phyloP scores from a whole-genome alignment of 306 rosid genomes.

The Vicia sativa region DNA sequence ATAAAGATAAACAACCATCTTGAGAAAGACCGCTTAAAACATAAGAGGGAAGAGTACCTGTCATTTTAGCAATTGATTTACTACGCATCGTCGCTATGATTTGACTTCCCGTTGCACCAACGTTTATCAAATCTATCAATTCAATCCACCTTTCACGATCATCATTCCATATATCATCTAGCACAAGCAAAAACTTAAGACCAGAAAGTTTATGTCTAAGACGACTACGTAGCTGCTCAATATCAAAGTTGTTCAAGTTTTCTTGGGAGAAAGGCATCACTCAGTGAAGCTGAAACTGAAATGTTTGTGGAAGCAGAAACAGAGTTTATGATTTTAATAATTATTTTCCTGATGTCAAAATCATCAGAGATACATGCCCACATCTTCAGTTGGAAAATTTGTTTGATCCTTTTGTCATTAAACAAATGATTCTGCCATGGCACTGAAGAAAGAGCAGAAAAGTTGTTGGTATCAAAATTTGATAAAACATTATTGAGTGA shows the following conservation, averaged over 20 bases:
- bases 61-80: background rate
- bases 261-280: too few species aligned
- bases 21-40: background rate
- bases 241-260: background rate
- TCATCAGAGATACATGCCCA: background rate
- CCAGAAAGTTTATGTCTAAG: background rate
- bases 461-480: too few species aligned
- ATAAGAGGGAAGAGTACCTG: background rate
- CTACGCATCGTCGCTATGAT: conserved; percentile 6
- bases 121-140: background rate
- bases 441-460: too few species aligned
- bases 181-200: background rate
- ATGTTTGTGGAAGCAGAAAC: background rate
- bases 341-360: background rate
- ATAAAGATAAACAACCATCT: background rate
- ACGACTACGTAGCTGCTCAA: background rate
- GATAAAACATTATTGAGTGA: too few species aligned
- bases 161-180: conserved; percentile 7
- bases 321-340: background rate
- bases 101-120: background rate
- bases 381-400: background rate
- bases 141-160: background rate
- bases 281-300: too few species aligned
- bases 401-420: background rate
- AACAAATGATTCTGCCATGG: too few species aligned